Percentiles rank a stretch among this genome's conserved stretches.
phyloP scores from a whole-genome alignment of 352 stramenopile genomes.

The Pythium guiyangense region DNA sequence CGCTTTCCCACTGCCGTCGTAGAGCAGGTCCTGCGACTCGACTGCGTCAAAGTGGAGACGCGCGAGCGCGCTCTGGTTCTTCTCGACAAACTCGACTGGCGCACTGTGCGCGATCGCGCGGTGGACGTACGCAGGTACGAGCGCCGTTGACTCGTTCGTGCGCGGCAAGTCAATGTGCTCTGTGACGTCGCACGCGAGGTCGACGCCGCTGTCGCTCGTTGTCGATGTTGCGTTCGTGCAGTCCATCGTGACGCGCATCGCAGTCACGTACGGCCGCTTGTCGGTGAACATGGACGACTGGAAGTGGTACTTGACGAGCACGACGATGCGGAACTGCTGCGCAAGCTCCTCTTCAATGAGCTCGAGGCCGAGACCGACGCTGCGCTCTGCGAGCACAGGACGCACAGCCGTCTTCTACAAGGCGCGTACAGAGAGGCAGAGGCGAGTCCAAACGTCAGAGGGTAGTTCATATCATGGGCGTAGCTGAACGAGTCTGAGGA shows the following conservation, averaged over 20 bases:
- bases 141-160: constrained; percentile 31
- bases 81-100: constrained; percentile 24
- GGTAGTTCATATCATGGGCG: too few species aligned
- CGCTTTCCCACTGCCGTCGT: constrained; percentile 13
- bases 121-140: constrained; percentile 35
- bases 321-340: constrained; percentile 38
- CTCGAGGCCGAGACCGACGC: constrained; percentile 30
- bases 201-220: constrained; percentile 2
- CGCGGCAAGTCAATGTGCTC: constrained; percentile 52
- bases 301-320: constrained; percentile 61
- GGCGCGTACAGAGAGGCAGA: neutral
- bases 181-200: constrained; percentile 41
- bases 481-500: neutral
- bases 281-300: constrained; percentile 46
- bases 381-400: constrained; percentile 34
- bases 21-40: constrained; percentile 43
- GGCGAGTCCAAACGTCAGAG: too few species aligned
- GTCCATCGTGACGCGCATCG: constrained; percentile 51
- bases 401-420: constrained; percentile 30
- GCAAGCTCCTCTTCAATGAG: constrained; percentile 34
- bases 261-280: constrained; percentile 51
- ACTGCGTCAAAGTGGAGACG: constrained; percentile 45
- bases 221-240: constrained; percentile 34
- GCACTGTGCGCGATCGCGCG: constrained; percentile 37
- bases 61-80: constrained; percentile 26